Base-by-base conservation (phyloP, 805 yeast species). In the Wickerhamomyces bovis region DNA sequence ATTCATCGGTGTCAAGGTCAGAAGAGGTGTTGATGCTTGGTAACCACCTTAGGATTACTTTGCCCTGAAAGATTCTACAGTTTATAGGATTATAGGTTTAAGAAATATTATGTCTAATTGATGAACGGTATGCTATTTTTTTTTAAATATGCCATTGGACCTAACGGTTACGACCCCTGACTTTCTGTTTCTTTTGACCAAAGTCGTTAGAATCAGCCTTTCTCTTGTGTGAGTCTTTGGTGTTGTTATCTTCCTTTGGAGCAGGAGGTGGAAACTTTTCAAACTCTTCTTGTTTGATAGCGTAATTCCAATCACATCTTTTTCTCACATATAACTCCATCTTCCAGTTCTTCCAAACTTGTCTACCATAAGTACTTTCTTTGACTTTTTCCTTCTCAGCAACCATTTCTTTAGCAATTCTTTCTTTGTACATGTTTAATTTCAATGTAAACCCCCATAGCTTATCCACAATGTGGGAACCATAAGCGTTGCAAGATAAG, bases 291-390 rank as follows among this genome's bases (percentile, higher is more conserved):
- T 77, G 75, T 48, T 79, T 85, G 16, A 83, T 72, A 35, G 77
- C 53, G 48, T 55, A 68, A 65, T 85, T 87, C 98, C 98, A 92
- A 59, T 89, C 97, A 58, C 72, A 78, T 63, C 82, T 77, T 65
- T 82, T 81, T 61, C 95, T 75, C 11, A 70, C 61, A 58, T 80
- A 92, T 56, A 82, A 67, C 62, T 94, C 98, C 83, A 92, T 76
- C 26, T 77, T 69, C 97, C 97, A 94, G 64, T 92, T 92, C 63
- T 84, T 87, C 98, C 97, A 94, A 2, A 94, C 98, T 56, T 81
- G 75, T 61, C 83, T 79, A 31, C 99, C 99, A 60, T 92, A 94
- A 12, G 72, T 77, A 60, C 96, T 86, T 50, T 83, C 88, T 68
- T 94, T 89, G 39, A 94, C 85, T 50, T 75, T 72, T 35, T 78